Base-by-base conservation (phyloP, 192 early-diverging fungal genomes). In the Funneliformis geosporum region DNA sequence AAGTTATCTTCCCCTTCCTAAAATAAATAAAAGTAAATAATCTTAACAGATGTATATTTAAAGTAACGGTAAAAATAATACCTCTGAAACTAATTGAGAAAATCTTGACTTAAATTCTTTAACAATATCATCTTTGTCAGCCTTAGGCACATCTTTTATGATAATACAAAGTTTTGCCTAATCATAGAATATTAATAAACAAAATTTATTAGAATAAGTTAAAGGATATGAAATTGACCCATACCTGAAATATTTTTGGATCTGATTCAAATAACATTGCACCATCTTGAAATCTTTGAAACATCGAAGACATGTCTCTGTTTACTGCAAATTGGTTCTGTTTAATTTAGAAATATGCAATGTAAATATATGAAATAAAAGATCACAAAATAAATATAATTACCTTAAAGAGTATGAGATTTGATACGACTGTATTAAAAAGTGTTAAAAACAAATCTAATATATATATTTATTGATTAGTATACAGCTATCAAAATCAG, bases 291-390 rank as follows among this genome's bases (percentile, higher is more conserved):
- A 80, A 80, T 65, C 73, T 59, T 40, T 76, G 72, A 60, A 80
- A 80, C 80, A 80, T 80, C 28, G 60, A 25, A 1, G 80, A 76
- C 16, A 80, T 76, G n/a, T 80, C 79, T 59, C 79, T 9, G 16
- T 46, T 74, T 8, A 80, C 38, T 10, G 79, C 27, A 60, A 80
- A 80, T 14, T 76, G 69, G 60, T 75, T 79, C 60, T 78, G 14
- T 66, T 40, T 42, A 11, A 27, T 6, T 42, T 33, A 33, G 2
- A 2, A 44, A 40, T 8, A 38, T 10, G 8, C 8, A 44, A n/a
- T 10, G 43, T 23, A 71, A 23, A 9, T 21, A n/a, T 4, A 10
- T 44, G 5, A 21, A 0, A 33, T 38, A 66, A 8, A 11, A 0
- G 5, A n/a, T 23, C 23, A 46, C 8, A 71, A 71, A 8, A 23